Evolutionary conservation across 2,329 filamentous ascomycete species (phyloP), one percentile per base, ranked within the genome.

Genomic region (Hypoxylon sp.): DNA sequence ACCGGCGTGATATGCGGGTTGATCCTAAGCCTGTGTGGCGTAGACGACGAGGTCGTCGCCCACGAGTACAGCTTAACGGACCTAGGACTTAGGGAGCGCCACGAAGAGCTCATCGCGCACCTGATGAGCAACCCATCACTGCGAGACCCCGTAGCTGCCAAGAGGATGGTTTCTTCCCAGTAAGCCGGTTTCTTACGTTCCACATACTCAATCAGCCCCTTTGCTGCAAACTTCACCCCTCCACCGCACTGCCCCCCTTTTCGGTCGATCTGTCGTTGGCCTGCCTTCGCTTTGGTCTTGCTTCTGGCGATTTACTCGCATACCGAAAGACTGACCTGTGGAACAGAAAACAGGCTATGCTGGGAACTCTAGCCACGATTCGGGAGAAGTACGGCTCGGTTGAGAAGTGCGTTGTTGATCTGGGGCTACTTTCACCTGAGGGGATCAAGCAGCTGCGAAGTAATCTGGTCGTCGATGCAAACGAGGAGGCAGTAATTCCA

Each of bases 1-100:
- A 92, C 90, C 0, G 90, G 90, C 0, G 84, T 92, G 4, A 82
- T 91, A 50, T 85, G 87, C 62, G 90, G 87, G 3, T 67, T 92
- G 58, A 75, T 92, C 6, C 81, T 91, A 31, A 80, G 84, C 32
- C 80, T 91, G 21, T 86, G 87, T 2, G 88, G 88, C 6, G 88
- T 91, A 0, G 76, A 81, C 2, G 82, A 86, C 64, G 80, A 85
- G 32, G 75, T 79, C 17, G 83, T 90, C 6, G 87, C 87, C 0
- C 78, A 84, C 7, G 90, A 92, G 75, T 92, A 92, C 74, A 80
- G 85, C 19, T 80, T 91, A 17, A 91, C 88, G 0, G 86, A 89
- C 56, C 68, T 82, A 1, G 89, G 89, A 0, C 78, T 91, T n/a
- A 72, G 70, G 46, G 72, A 72, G 19, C 74, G 76, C 39, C 72